Percentiles rank a stretch among this genome's conserved stretches.
Conservation (phyloP, 202 grass and related monocot genomes). For the Elaeis oleifera region DNA sequence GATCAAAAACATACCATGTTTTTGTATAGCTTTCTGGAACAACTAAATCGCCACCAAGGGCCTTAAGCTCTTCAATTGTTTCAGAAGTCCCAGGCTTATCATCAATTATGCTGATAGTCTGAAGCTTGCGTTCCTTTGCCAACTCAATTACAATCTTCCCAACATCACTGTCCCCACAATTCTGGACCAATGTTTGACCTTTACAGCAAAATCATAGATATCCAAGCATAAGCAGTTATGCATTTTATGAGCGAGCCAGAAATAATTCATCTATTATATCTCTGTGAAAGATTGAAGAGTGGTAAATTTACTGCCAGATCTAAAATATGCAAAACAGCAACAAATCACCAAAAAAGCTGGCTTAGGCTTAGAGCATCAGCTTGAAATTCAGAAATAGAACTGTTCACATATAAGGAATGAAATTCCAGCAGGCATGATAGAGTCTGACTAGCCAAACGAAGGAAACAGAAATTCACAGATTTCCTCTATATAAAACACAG, state of each 20-base stretch:
- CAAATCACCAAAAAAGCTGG: no score
- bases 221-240: background rate
- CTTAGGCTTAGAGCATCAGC: no score
- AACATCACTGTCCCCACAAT: conserved; percentile 3
- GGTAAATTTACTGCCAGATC: no score
- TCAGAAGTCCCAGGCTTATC: conserved; percentile 9
- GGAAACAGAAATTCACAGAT: no score
- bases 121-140: conserved; percentile 11
- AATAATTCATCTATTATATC: no score
- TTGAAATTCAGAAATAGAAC: no score
- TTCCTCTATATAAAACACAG: no score
- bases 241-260: background rate
- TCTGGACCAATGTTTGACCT: conserved; percentile 15
- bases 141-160: conserved; percentile 7
- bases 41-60: conserved; percentile 6
- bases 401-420: no score
- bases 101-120: conserved; percentile 1
- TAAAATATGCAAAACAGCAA: no score
- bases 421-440: no score
- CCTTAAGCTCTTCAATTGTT: conserved; percentile 8
- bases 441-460: no score
- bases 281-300: background rate
- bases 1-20: background rate
- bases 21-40: conserved; percentile 12
- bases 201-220: background rate